Evolutionary conservation across 257 asterid species (phyloP).

Genomic region (Vinca minor): DNA sequence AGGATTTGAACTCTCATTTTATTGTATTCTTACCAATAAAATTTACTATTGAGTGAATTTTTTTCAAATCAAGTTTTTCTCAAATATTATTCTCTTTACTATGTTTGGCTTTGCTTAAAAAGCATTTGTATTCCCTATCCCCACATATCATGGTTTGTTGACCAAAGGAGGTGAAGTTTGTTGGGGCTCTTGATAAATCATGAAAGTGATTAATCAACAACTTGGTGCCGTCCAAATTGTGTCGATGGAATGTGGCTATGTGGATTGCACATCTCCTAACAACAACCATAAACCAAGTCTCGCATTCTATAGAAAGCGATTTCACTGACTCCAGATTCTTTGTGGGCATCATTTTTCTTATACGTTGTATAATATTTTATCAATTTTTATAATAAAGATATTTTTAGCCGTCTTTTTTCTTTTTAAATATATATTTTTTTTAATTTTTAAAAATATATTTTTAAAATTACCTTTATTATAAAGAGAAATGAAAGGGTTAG

Average conservation of each 20-base stretch:
- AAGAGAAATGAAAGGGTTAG: no score
- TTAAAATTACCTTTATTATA: no score
- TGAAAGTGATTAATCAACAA: constrained; percentile 15
- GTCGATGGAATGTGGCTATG: constrained; percentile 21
- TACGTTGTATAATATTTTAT: no score
- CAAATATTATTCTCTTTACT: constrained; percentile 19
- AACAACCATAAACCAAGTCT: background rate
- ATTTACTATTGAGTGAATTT: no score
- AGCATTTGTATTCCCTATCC: constrained; percentile 4
- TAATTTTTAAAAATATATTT: no score
- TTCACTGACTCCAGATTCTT: background rate
- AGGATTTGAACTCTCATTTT: no score
- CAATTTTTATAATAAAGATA: no score
- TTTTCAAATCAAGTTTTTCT: background rate
- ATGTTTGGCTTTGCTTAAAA: constrained; percentile 20
- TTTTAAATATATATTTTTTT: no score
- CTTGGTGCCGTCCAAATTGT: constrained; percentile 16
- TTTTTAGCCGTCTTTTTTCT: no score
- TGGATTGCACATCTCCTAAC: constrained; percentile 22
- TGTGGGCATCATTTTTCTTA: no score
- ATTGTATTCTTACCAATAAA: no score
- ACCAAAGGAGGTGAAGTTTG: constrained; percentile 32
- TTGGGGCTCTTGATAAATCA: constrained; percentile 17
- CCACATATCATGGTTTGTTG: constrained; percentile 28
- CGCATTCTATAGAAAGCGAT: constrained; percentile 26